Evolutionary conservation across 139 green algal genomes (phyloP).

Genomic region (Coelastrella sp.): DNA sequence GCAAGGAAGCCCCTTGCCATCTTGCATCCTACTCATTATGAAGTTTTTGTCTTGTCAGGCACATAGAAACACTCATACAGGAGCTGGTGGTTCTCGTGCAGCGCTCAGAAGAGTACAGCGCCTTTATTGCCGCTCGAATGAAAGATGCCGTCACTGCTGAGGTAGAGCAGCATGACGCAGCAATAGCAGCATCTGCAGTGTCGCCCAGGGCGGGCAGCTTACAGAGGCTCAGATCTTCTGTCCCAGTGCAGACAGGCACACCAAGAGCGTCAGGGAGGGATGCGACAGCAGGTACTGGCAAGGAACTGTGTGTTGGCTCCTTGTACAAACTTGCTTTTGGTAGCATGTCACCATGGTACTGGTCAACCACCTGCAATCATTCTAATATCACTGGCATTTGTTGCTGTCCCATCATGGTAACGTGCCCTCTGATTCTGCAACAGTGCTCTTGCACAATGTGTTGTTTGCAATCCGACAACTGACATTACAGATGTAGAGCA

Average conservation of each 20-base stretch:
- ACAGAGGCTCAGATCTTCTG: not conserved
- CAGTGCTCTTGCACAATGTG: too few species aligned
- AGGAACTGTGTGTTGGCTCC: too few species aligned
- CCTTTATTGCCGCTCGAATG: slow-evolving; percentile 86
- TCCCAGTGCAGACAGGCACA: not conserved
- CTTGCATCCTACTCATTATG: too few species aligned
- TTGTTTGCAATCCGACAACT: too few species aligned
- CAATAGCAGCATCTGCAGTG: slow-evolving; percentile 1
- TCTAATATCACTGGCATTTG: too few species aligned
- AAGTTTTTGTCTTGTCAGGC: slow-evolving; percentile 21
- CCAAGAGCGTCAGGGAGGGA: not conserved
- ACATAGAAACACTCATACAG: slow-evolving; percentile 39
- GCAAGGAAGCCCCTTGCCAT: too few species aligned
- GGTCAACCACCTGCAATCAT: too few species aligned
- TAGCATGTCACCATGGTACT: too few species aligned
- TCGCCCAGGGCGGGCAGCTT: not conserved
- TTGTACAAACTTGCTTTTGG: too few species aligned
- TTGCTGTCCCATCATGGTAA: too few species aligned
- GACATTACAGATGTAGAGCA: too few species aligned
- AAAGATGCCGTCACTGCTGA: slow-evolving; percentile 26
- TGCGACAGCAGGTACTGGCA: not conserved
- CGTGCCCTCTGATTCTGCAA: too few species aligned
- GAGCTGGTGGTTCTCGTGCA: slow-evolving; percentile 89
- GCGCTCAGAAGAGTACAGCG: slow-evolving; percentile 92
- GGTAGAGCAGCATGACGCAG: slow-evolving; percentile 19